Percentiles rank a stretch among this genome's conserved stretches.
Evolutionary conservation across 129 eudicot genomes (phyloP).

Genomic region (Smallanthus sonchifolius): DNA sequence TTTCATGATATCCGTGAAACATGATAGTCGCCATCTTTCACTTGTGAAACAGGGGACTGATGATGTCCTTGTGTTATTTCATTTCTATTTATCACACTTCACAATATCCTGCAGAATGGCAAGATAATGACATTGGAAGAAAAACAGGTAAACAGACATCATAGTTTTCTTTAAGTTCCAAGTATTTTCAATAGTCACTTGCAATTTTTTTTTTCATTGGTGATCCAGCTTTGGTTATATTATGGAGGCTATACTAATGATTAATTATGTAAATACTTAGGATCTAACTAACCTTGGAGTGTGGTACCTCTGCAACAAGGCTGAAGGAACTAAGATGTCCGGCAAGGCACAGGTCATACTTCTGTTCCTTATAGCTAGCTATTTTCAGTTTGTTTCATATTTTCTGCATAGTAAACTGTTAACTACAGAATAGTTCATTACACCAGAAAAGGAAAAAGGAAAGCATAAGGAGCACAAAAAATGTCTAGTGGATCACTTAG

Average conservation of each 20-base stretch:
- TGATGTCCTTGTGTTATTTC: not conserved
- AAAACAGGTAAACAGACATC: conserved; percentile 59
- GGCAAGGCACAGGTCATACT: conserved; percentile 30
- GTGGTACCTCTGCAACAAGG: conserved; percentile 47
- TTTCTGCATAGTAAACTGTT: not conserved
- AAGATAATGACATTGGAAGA: conserved; percentile 66
- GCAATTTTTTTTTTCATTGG: not conserved
- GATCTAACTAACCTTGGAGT: conserved; percentile 56
- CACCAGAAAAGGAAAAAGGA: not conserved
- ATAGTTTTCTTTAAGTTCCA: not conserved
- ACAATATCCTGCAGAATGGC: conserved; percentile 54
- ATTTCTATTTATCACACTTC: not conserved
- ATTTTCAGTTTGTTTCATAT: conserved; percentile 1
- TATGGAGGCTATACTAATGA: conserved; percentile 13
- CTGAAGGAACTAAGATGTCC: conserved; percentile 41
- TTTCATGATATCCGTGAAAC: not conserved
- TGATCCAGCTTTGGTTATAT: not conserved
- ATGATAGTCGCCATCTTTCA: not conserved
- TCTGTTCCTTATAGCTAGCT: not conserved
- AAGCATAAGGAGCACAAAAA: not conserved
- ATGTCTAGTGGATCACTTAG: not conserved
- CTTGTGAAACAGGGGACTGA: not conserved
- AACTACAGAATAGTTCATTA: not conserved
- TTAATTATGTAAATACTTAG: conserved; percentile 32
- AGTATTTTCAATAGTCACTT: not conserved